These are phyloP conservation scores for Penicillium digitatum DNA, from an alignment of 2,329 filamentous ascomycete species.

Conservation along the genomic window DNA sequence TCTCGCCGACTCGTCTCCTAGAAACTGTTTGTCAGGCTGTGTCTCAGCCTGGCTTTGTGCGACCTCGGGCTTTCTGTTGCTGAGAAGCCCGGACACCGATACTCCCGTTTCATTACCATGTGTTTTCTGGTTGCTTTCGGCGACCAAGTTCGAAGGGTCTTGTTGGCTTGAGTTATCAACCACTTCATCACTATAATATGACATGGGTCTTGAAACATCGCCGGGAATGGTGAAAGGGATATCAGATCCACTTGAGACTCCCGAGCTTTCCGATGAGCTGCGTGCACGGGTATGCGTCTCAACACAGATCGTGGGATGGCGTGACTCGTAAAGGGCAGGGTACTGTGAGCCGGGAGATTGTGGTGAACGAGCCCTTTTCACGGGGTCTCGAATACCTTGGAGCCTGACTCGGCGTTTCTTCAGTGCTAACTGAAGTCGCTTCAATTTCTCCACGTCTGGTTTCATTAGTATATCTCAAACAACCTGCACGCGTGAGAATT, in stretches of 20 bases:
- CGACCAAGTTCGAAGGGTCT: neutral
- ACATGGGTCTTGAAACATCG: neutral
- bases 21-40: neutral
- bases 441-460: slow-evolving; percentile 4
- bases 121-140: neutral
- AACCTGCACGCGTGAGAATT: neutral
- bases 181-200: neutral
- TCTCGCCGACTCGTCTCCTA: neutral
- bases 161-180: neutral
- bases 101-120: neutral
- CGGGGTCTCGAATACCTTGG: neutral
- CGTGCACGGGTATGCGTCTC: neutral
- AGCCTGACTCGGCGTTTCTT: slow-evolving; percentile 1
- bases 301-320: neutral
- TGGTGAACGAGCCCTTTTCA: neutral
- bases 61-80: neutral
- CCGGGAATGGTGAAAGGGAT: neutral
- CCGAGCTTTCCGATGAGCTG: neutral
- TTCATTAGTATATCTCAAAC: neutral
- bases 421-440: slow-evolving; percentile 5
- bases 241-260: neutral
- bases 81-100: neutral
- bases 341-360: neutral
- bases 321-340: neutral
- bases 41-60: neutral